Evolutionary conservation across 768 basidiomycete species (phyloP), one percentile per base, ranked within the genome.

Genomic region (Trametes meyenii): DNA sequence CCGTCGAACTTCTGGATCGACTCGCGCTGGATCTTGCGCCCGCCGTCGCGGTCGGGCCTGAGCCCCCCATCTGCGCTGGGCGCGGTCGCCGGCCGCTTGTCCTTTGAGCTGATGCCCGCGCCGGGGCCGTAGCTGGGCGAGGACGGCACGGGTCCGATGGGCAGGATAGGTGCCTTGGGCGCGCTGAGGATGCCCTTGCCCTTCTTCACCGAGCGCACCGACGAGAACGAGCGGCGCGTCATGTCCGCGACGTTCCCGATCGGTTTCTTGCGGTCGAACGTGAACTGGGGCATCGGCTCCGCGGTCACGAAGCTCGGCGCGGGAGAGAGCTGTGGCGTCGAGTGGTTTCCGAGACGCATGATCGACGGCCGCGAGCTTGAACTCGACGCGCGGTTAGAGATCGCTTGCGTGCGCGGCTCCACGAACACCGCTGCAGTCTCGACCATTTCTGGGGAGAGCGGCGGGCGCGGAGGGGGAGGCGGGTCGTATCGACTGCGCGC

Each of bases 1-100:
- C 90, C 92, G 71, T 94, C 90, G 65, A 94, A 75, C 74, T 80
- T 83, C 74, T 75, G 79, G 62, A 87, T 71, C 29, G 85, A 85
- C 72, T 89, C 86, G 65, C 84, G 77, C 61, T 79, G 81, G 44
- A 50, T 38, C 36, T 71, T 75, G 65, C 78, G 75, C 53, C 73
- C 75, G 36, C 68, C 69, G 60, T 72, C 44, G 21, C 49, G 58
- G 42, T 50, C 62, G 21, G 29, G 24, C 29, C 45, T 55, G 29
- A 55, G 68, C 71, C 76, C 75, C 39, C 52, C 55, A 33, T 45
- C 55, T n/a, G 56, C 52, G 50, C 40, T 43, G 67, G 70, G 36
- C 70, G 67, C 66, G 2, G 64, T 68, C 24, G 60, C 55, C 1
- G 69, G 65, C 39, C 70, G 42, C 17, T 53, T 21, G 38, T 39